A percentile compares a stretch with the other conserved stretches of the same genome.
phyloP scores from a whole-genome alignment of 108 stramenopile genomes.

The Bacterosira constricta region DNA sequence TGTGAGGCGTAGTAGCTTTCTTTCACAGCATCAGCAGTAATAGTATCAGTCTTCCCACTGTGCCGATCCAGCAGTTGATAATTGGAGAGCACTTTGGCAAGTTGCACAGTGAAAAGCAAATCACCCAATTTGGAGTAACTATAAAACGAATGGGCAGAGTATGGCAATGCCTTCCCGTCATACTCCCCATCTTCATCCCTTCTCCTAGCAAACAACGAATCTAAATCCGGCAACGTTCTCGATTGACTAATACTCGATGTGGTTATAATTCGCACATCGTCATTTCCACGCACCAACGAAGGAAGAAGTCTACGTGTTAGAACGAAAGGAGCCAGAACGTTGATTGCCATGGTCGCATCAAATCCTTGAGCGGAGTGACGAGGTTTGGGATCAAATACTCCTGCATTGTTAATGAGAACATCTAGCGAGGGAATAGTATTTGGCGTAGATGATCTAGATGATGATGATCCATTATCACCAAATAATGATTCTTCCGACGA shows the following conservation, averaged over 20 bases:
- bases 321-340: conserved; percentile 90
- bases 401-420: conserved; percentile 90
- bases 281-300: conserved; percentile 49
- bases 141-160: conserved; percentile 83
- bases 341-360: conserved; percentile 80
- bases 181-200: conserved; percentile 5
- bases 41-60: too few relatives aligned
- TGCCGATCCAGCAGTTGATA: conserved; percentile 8
- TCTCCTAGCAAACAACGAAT: conserved; percentile 25
- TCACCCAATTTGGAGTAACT: conserved; percentile 78
- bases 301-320: conserved; percentile 73
- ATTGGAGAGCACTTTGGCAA: conserved; percentile 54
- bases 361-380: conserved; percentile 56
- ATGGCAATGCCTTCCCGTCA: conserved; percentile 48
- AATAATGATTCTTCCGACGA: too few relatives aligned
- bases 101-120: conserved; percentile 68
- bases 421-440: conserved; percentile 37
- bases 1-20: conserved; percentile 19
- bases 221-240: conserved; percentile 49
- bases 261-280: conserved; percentile 61
- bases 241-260: conserved; percentile 72
- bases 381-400: conserved; percentile 61
- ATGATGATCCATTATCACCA: too few relatives aligned
- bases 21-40: too few relatives aligned
- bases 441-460: neutral